phyloP scores from a whole-genome alignment of 2,329 filamentous ascomycete species.

The Fusarium sp. region DNA sequence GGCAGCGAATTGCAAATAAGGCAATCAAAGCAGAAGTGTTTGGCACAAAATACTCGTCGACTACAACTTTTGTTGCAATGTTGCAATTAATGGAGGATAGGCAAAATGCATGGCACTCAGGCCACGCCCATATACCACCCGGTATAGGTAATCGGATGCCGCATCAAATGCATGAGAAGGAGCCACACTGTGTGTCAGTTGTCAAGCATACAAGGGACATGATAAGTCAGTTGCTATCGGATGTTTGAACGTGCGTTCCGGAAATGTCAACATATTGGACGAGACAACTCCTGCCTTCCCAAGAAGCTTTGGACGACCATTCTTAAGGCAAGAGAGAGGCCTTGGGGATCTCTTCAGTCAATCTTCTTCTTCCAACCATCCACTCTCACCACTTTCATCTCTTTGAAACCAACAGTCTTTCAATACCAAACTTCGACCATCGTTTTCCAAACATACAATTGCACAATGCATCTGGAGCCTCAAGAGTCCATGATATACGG shows the following conservation, averaged over 20 bases:
- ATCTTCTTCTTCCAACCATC: not conserved
- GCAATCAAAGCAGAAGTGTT: conserved; percentile 39
- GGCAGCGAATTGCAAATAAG: conserved; percentile 36
- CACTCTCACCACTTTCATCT: not conserved
- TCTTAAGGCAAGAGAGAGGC: not conserved
- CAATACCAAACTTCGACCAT: not conserved
- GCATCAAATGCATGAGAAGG: conserved; percentile 31
- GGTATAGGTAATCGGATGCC: conserved; percentile 11
- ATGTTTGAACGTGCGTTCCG: conserved; percentile 9
- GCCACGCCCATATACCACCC: conserved; percentile 3
- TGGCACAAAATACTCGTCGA: not conserved
- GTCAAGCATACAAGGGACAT: conserved; percentile 42
- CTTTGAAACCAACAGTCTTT: not conserved
- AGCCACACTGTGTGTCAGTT: conserved; percentile 40
- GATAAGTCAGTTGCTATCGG: conserved; percentile 20
- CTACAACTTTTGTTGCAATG: conserved; percentile 19
- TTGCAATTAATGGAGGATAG: conserved; percentile 43
- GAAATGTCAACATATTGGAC: not conserved
- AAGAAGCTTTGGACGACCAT: not conserved
- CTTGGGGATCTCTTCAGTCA: not conserved
- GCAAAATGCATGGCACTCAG: conserved; percentile 42
- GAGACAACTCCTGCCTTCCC: not conserved
- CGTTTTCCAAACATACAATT: not conserved
- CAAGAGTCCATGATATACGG: no score
- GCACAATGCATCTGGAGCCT: not conserved